Base-by-base conservation (phyloP, 352 stramenopile species). In the Globisporangium echinulatum region DNA sequence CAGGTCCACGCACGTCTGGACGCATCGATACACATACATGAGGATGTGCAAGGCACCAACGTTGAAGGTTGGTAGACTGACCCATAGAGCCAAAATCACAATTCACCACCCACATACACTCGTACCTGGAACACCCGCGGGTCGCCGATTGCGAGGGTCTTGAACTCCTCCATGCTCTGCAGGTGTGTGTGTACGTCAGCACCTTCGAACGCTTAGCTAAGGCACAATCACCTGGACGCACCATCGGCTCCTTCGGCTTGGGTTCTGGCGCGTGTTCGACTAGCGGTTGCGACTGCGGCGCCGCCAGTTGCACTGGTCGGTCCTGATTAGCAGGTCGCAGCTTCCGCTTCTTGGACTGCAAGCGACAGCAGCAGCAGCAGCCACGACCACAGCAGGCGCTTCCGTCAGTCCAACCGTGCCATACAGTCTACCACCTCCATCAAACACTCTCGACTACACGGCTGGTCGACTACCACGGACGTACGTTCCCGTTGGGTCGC, bases 151-250 rank as follows among this genome's bases (percentile, higher is more conserved):
- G 69, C 15, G 4, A 94, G 66, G 43, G 54, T 74, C 59, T 85
- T 84, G 61, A 94, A 94, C n/a, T 87, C 77, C 1, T 85, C 77
- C 42, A 85, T 38, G 0, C 59, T 79, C 82, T 94, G 49, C 15
- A 42, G 1, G 49, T 33, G 25, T 33, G 25, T 33, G 25, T 33
- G 25, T 3, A 33, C 25, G 25, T 33, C 25, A 33, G 25, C 25
- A 33, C 25, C 25, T 33, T 33, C 25, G 25, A 3, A 3, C 2
- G 25, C 25, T 33, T 33, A 33, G 25, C 25, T 33, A 3, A 33
- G 25, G 0, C 25, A 3, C 25, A 33, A 33, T 33, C 25, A 46
- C 13, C 17, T 37, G 17, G 9, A 53, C 49, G n/a, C 48, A 85
- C 75, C 75, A 85, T 81, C 9, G 66, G 58, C 25, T 59, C 36